phyloP scores from a whole-genome alignment of 1,284 basidiomycete species.

The Trametes hirsuta region DNA sequence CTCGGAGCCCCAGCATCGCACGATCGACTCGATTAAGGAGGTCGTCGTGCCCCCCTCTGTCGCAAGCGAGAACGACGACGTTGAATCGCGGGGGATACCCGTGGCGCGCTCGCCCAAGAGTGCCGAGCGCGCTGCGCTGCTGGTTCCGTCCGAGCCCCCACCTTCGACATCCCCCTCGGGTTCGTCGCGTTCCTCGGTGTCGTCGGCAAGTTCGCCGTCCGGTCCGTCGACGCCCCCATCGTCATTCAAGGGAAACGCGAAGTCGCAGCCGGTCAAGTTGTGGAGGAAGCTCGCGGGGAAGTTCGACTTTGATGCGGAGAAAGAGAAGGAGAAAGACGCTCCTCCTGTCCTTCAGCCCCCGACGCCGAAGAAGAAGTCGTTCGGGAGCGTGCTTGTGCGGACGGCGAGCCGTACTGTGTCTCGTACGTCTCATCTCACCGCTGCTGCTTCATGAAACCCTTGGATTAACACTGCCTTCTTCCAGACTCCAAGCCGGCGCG shows the following conservation, averaged over 20 bases:
- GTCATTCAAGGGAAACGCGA: constrained; percentile 8
- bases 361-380: constrained; percentile 20
- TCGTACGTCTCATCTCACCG: constrained; percentile 8
- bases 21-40: constrained; percentile 19
- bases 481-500: constrained; percentile 14
- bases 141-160: constrained; percentile 5
- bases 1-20: constrained; percentile 6
- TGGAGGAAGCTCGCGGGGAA: constrained; percentile 26
- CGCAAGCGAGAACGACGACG: background rate
- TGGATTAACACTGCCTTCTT: background rate
- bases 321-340: constrained; percentile 10
- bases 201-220: constrained; percentile 18
- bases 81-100: constrained; percentile 3
- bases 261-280: constrained; percentile 14
- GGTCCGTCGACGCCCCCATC: constrained; percentile 16
- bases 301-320: constrained; percentile 19
- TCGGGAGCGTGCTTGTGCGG: constrained; percentile 23
- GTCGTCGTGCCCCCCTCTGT: constrained; percentile 6
- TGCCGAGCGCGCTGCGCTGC: constrained; percentile 3
- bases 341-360: background rate
- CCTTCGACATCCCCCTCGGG: constrained; percentile 23
- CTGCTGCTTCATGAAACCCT: background rate
- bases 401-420: constrained; percentile 21
- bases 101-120: constrained; percentile 6
- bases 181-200: constrained; percentile 19